Conservation (phyloP, 805 yeast genomes). For the Candida broadrunensis region DNA sequence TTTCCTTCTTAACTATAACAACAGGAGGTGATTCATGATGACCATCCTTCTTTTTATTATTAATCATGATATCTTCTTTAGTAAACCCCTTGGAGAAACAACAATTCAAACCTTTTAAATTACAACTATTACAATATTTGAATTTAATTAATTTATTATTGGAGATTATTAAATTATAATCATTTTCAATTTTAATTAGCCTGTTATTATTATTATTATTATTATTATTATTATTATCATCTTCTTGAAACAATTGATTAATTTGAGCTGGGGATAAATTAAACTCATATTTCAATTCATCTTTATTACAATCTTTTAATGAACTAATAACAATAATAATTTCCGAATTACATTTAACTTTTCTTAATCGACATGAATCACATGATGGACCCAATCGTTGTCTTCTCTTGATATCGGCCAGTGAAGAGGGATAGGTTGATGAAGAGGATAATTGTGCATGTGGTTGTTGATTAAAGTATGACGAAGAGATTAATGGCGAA, state of each 20-base stretch:
- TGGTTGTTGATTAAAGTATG: background rate
- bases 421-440: background rate
- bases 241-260: background rate
- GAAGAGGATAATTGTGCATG: background rate
- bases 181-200: background rate
- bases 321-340: slow-evolving; percentile 37
- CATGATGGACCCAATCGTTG: slow-evolving; percentile 77
- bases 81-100: slow-evolving; percentile 64
- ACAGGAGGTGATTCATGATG: slow-evolving; percentile 1
- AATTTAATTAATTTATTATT: slow-evolving; percentile 44
- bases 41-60: slow-evolving; percentile 23
- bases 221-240: background rate
- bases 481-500: slow-evolving; percentile 4
- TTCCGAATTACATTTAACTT: slow-evolving; percentile 72
- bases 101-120: slow-evolving; percentile 44
- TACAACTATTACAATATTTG: slow-evolving; percentile 55
- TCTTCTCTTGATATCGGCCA: slow-evolving; percentile 32
- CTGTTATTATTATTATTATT: background rate
- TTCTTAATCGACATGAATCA: slow-evolving; percentile 65
- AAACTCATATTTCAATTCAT: background rate
- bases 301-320: background rate
- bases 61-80: slow-evolving; percentile 51
- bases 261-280: background rate
- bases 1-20: slow-evolving; percentile 11
- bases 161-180: slow-evolving; percentile 13